Conservation (phyloP, 164 flowering plant genomes). For the Dillenia suffruticosa region DNA sequence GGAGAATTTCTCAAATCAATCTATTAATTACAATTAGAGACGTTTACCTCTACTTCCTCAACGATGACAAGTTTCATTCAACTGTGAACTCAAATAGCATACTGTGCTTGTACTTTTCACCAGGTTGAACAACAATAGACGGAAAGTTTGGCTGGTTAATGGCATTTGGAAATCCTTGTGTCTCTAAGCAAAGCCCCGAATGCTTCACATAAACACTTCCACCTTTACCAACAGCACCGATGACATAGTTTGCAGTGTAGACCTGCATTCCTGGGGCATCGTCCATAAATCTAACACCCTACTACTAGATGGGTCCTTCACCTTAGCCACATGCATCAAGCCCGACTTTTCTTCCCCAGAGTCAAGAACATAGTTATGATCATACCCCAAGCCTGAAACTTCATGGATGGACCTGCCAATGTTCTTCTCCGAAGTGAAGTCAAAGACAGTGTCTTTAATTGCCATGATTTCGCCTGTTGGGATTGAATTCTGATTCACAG, state of each 20-base stretch:
- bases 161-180: slow-evolving; percentile 94
- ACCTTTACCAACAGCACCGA: slow-evolving; percentile 73
- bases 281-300: slow-evolving; percentile 82
- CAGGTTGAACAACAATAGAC: slow-evolving; percentile 68
- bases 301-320: slow-evolving; percentile 63
- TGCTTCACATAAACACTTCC: slow-evolving; percentile 79
- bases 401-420: slow-evolving; percentile 55
- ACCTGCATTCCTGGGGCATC: slow-evolving; percentile 95
- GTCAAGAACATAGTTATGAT: slow-evolving; percentile 85
- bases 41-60: not conserved
- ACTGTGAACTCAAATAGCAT: slow-evolving; percentile 89
- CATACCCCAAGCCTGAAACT: slow-evolving; percentile 81
- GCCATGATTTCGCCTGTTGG: slow-evolving; percentile 89
- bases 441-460: slow-evolving; percentile 80
- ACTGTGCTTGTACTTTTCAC: slow-evolving; percentile 69
- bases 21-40: too few species aligned
- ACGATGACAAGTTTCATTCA: slow-evolving; percentile 19
- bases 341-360: slow-evolving; percentile 68
- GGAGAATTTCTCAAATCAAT: too few species aligned
- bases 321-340: slow-evolving; percentile 68
- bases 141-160: slow-evolving; percentile 86
- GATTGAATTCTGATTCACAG: slow-evolving; percentile 66
- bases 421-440: slow-evolving; percentile 69
- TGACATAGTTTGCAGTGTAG: slow-evolving; percentile 88
- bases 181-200: slow-evolving; percentile 77